Evolutionary conservation across 2,329 filamentous ascomycete species (phyloP).

Genomic region (Thelonectria rubi): DNA sequence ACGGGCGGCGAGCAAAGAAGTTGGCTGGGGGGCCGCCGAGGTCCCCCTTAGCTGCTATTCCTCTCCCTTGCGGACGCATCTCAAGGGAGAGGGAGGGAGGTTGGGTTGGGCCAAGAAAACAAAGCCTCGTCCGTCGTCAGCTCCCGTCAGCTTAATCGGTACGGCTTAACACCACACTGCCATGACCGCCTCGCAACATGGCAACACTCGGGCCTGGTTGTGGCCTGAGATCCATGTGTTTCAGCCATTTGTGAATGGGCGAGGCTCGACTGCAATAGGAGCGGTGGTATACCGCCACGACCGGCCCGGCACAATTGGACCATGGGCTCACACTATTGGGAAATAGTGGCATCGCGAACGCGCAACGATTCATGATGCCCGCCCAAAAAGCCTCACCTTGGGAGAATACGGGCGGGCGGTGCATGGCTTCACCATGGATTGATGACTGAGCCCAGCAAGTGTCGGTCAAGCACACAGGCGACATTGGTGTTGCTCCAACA

Average conservation of each 20-base stretch:
- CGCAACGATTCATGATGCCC: constrained; percentile 8
- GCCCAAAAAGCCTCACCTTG: constrained; percentile 18
- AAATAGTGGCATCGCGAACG: constrained; percentile 18
- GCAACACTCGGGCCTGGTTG: constrained; percentile 27
- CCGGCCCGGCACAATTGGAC: constrained; percentile 19
- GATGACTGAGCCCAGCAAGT: constrained; percentile 9
- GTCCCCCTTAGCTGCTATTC: background rate
- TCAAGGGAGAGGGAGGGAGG: background rate
- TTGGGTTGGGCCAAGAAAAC: constrained; percentile 19
- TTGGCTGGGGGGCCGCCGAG: background rate
- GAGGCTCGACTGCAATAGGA: constrained; percentile 19
- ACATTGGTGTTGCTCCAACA: constrained; percentile 1
- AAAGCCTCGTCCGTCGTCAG: constrained; percentile 25
- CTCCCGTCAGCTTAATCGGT: constrained; percentile 16
- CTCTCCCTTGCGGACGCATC: background rate
- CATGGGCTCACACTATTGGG: constrained; percentile 12
- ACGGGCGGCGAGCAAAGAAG: constrained; percentile 6
- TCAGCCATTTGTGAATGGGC: constrained; percentile 14
- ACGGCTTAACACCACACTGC: constrained; percentile 23
- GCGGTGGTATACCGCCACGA: constrained; percentile 20
- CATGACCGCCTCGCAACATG: constrained; percentile 23
- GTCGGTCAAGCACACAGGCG: constrained; percentile 13
- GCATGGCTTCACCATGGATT: constrained; percentile 12
- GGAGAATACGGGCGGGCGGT: constrained; percentile 15
- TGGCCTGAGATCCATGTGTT: constrained; percentile 32